phyloP scores from a whole-genome alignment of 1,139 yeast species.

The Kodamaea sp. region DNA sequence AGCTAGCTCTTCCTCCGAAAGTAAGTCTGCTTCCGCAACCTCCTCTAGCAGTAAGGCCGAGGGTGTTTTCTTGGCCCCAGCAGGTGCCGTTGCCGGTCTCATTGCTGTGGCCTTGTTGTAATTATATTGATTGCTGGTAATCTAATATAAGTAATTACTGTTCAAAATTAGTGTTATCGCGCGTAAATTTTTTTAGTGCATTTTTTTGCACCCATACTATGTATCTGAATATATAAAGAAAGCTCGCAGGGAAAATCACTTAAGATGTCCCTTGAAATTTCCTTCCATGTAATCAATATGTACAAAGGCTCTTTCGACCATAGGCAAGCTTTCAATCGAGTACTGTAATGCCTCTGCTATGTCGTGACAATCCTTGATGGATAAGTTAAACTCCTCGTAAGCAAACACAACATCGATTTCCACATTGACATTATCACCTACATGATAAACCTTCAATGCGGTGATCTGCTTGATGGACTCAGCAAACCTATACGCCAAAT shows the following conservation, averaged over 20 bases:
- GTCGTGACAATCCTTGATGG: slow-evolving; percentile 72
- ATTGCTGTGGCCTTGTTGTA: slow-evolving; percentile 18
- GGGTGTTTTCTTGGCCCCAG: slow-evolving; percentile 14
- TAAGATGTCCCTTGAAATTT: slow-evolving; percentile 52
- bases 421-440: slow-evolving; percentile 74
- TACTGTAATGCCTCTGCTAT: slow-evolving; percentile 81
- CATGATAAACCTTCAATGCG: slow-evolving; percentile 71
- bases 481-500: slow-evolving; percentile 69
- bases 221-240: too few species aligned
- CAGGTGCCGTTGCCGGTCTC: slow-evolving; percentile 19
- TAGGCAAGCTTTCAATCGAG: slow-evolving; percentile 74
- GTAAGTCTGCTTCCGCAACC: too few species aligned
- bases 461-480: slow-evolving; percentile 66
- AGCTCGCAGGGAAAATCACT: slow-evolving; percentile 16
- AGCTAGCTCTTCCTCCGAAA: slow-evolving; percentile 3
- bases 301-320: slow-evolving; percentile 79
- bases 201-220: too few species aligned
- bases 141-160: too few species aligned
- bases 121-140: too few species aligned
- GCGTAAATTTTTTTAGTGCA: too few species aligned
- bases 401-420: slow-evolving; percentile 74
- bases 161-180: too few species aligned
- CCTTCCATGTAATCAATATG: slow-evolving; percentile 72
- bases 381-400: slow-evolving; percentile 41
- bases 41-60: slow-evolving; percentile 10